phyloP scores from a whole-genome alignment of 257 asterid species.

The Anisodus tanguticus region DNA sequence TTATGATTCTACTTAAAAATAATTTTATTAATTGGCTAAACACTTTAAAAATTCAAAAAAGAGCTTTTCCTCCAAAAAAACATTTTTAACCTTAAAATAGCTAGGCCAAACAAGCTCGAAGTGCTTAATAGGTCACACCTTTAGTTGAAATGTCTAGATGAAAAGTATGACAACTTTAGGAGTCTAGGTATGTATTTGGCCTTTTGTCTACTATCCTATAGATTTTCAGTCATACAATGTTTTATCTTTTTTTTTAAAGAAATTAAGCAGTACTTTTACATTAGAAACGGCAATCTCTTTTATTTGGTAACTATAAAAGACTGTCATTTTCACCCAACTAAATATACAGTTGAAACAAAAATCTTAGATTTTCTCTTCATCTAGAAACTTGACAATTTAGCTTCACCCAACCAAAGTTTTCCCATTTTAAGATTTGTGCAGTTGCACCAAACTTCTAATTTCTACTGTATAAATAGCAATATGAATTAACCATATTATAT shows the following conservation, averaged over 20 bases:
- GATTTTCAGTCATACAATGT: background rate
- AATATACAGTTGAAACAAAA: background rate
- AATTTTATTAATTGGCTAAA: no score
- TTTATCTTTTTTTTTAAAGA: background rate
- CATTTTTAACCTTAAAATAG: no score
- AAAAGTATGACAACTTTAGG: no score
- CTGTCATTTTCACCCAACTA: background rate
- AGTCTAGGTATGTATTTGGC: no score
- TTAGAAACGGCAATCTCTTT: background rate
- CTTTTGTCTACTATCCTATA: background rate
- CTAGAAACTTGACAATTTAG: background rate
- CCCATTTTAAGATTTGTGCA: background rate
- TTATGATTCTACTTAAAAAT: no score
- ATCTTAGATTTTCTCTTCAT: background rate
- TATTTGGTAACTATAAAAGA: background rate
- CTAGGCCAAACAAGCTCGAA: no score
- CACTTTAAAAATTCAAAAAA: no score
- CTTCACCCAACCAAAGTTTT: background rate
- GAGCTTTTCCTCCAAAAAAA: no score
- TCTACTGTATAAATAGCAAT: background rate
- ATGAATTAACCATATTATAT: no score
- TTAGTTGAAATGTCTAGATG: no score
- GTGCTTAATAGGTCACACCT: no score
- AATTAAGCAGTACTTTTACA: background rate
- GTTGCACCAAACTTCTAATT: background rate